Base-by-base conservation (phyloP, 306 rosid genomes). In the Medicago lupulina region DNA sequence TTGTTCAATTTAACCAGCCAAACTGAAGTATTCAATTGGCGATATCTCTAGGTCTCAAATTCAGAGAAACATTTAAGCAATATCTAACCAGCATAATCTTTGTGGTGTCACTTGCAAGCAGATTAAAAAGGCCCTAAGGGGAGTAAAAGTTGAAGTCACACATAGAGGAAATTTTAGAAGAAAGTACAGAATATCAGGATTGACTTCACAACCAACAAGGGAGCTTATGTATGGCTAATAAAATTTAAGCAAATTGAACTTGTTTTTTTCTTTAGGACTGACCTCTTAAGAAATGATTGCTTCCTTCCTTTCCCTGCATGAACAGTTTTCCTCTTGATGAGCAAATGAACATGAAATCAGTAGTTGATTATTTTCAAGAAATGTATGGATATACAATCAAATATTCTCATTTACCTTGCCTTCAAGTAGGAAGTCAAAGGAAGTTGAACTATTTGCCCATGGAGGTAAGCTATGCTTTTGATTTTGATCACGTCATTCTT, bases 281-380 rank as follows among this genome's bases (percentile, higher is more conserved):
- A 11, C 25, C 28, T 64, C 18, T 12, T 23, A 31, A 39, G 55
- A 55, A 74, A 46, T 81, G 11, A 55, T 49, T 74, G 43, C 28
- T 23, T 23, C 28, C 47, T 25, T 17, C 5, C 41, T 8, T 54
- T 18, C 5, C 41, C 11, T 54, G 36, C 41, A 15, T 44, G 14
- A 49, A 71, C 80, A 85, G 88, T 71, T 85, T 85, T 66, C 88
- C 88, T 13, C 78, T 85, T 60, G 86, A 85, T 85, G 88, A 85
- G 57, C 86, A 85, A 65, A 79, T 76, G 84, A 85, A 82, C 68
- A 85, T 85, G 88, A 85, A 85, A 76, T 85, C 88, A 71, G 86
- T 85, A 43, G 86, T 85, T 53, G 88, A 85, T 73, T 85, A 85
- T 70, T 85, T 85, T 72, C 88, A 70, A 79, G 84, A 83, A 49